Percentiles rank a stretch among this genome's conserved stretches.
Conservation (phyloP, 202 grass and related monocot species). For the Hordeum pubiflorum region DNA sequence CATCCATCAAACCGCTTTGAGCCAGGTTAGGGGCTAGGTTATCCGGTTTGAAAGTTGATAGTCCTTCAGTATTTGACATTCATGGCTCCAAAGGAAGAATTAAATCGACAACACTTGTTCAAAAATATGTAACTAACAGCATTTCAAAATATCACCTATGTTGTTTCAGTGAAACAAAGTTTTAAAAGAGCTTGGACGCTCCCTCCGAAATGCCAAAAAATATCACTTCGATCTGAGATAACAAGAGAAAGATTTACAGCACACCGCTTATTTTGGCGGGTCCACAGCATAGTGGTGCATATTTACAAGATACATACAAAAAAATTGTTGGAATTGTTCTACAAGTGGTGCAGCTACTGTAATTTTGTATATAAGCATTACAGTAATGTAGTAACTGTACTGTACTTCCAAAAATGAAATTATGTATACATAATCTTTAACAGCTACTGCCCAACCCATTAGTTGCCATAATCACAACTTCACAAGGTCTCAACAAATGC, state of each 20-base stretch:
- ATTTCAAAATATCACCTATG: neutral
- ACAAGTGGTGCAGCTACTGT: neutral
- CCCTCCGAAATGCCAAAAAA: neutral
- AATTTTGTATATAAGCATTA: neutral
- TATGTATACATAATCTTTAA: neutral
- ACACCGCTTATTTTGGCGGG: neutral
- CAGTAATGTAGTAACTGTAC: neutral
- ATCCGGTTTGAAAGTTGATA: no score
- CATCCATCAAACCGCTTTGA: neutral
- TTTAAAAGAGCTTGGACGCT: neutral
- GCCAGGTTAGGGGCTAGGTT: no score
- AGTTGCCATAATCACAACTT: neutral
- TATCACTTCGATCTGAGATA: neutral
- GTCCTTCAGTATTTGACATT: neutral
- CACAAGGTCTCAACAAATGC: conserved; percentile 15
- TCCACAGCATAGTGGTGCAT: neutral
- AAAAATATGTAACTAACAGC: neutral
- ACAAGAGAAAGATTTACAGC: neutral
- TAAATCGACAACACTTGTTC: neutral
- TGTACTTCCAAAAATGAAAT: no score
- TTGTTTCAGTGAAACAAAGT: neutral
- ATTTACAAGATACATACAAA: neutral
- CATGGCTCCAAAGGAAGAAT: neutral
- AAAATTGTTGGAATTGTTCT: no score
- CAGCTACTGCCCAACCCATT: neutral